Base-by-base conservation (phyloP, 805 yeast genomes). In the Yamadazyma paraphyllophila region DNA sequence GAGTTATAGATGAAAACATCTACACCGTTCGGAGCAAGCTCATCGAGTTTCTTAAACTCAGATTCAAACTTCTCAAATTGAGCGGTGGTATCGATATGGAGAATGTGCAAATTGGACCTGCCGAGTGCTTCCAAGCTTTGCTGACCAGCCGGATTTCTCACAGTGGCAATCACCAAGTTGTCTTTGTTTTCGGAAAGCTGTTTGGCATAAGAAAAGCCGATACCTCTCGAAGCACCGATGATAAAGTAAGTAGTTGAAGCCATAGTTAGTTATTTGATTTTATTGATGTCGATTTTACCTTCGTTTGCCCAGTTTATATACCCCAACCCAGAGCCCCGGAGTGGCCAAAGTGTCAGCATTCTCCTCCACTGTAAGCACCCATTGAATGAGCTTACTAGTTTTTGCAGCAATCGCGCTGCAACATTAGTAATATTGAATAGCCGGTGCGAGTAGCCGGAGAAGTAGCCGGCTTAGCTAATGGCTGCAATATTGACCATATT, bases 211-310 rank as follows among this genome's bases (percentile, higher is more conserved):
- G 57, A 59, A n/a, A 56, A 53, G 4, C 78, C 77, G 27, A 71
- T 63, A 4, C 76, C 76, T 41, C 68, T 58, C 12, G 71, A 66
- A 20, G 71, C 73, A 15, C 78, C 77, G 2, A 70, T 65, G 20
- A 52, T 44, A 32, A 53, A 46, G 35, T 52, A 52, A 44, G 44
- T 47, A n/a, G 45, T 20, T 20, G 24, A 20, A 20, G 24, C 6
- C 24, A 20, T 20, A 4, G 24, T 20, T 4, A 20, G 3, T 20
- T 20, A 6, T 20, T 20, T 20, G 24, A 4, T 3, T 20, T 20
- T 20, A 6, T 20, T 20, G 24, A 20, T 20, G 24, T 4, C 3
- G 24, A 20, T 4, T 20, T 4, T 6, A 20, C 24, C 24, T 20
- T 6, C 24, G 6, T 4, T 5, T 29, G 31, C 31, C 8, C 31